These are phyloP conservation scores for Magnolia kwangsiensis DNA, from an alignment of 164 flowering plant species.

Conservation along the genomic window DNA sequence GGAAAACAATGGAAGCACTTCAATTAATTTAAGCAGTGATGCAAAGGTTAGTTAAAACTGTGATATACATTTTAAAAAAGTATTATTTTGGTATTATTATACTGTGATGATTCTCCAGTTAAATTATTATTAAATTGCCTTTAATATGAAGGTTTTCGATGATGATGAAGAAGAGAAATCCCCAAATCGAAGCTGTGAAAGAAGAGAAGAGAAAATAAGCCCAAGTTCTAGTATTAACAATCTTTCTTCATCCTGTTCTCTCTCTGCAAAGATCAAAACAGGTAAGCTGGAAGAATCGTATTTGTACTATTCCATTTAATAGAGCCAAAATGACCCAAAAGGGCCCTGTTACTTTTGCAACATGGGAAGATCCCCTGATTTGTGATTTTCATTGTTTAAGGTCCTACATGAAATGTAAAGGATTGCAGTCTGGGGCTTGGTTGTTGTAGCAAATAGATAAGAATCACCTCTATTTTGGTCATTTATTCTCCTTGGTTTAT, in stretches of 20 bases:
- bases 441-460: no score
- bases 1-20: slow-evolving; percentile 21
- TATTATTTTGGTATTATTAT: not conserved
- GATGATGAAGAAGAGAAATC: slow-evolving; percentile 49
- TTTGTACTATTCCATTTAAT: no score
- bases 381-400: no score
- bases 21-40: slow-evolving; percentile 14
- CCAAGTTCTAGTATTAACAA: slow-evolving; percentile 20
- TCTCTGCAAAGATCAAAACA: not conserved
- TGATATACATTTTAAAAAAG: not conserved
- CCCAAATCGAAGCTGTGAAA: slow-evolving; percentile 36
- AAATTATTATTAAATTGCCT: not conserved
- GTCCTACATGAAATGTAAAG: no score
- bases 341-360: no score
- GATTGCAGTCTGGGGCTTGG: no score
- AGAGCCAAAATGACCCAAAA: no score
- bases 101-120: no score
- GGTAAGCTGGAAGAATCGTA: not conserved
- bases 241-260: slow-evolving; percentile 21
- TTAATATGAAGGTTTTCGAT: slow-evolving; percentile 39
- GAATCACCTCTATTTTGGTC: no score
- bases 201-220: slow-evolving; percentile 41
- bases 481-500: no score
- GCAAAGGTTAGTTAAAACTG: slow-evolving; percentile 37
- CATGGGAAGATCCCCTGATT: no score